These are phyloP conservation scores for Rhodotorula glutinis DNA, from an alignment of 1,284 basidiomycete species.

Conservation along the genomic window DNA sequence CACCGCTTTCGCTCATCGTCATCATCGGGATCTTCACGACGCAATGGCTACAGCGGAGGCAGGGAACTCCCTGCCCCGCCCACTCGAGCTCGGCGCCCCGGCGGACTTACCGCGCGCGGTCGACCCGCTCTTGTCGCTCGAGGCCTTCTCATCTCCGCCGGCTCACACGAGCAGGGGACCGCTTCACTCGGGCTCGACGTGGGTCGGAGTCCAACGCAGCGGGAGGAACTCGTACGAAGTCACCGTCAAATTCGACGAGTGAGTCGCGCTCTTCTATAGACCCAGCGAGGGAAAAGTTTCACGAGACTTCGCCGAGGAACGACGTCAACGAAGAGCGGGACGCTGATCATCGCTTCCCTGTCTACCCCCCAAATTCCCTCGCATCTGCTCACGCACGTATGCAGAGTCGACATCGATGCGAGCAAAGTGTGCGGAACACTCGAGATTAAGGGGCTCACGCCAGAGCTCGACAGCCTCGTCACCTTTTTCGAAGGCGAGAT, in stretches of 20 bases:
- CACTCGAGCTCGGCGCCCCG: neutral
- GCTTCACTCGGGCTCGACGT: conserved; percentile 32
- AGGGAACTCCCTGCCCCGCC: neutral
- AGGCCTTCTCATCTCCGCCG: conserved; percentile 6
- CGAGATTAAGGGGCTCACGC: conserved; percentile 79
- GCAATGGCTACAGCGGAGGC: neutral
- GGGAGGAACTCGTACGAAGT: conserved; percentile 82
- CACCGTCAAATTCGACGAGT: conserved; percentile 71
- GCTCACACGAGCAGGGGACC: conserved; percentile 11
- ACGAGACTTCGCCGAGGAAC: neutral
- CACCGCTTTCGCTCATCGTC: too few relatives aligned
- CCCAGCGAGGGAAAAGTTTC: neutral
- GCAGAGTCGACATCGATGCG: conserved; percentile 68
- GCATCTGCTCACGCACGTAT: too few relatives aligned
- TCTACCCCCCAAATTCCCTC: neutral
- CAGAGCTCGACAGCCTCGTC: conserved; percentile 83
- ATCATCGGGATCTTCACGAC: too few relatives aligned
- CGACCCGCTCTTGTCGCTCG: conserved; percentile 14
- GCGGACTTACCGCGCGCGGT: too few relatives aligned
- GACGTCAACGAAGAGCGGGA: neutral
- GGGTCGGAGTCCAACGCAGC: conserved; percentile 29
- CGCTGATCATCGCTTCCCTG: neutral
- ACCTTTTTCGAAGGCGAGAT: conserved; percentile 87
- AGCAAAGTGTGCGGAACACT: conserved; percentile 83
- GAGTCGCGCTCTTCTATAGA: conserved; percentile 47